Evolutionary conservation across 2,329 filamentous ascomycete species (phyloP), one percentile per base, ranked within the genome.

Genomic region (Drechslerella coelobrocha): DNA sequence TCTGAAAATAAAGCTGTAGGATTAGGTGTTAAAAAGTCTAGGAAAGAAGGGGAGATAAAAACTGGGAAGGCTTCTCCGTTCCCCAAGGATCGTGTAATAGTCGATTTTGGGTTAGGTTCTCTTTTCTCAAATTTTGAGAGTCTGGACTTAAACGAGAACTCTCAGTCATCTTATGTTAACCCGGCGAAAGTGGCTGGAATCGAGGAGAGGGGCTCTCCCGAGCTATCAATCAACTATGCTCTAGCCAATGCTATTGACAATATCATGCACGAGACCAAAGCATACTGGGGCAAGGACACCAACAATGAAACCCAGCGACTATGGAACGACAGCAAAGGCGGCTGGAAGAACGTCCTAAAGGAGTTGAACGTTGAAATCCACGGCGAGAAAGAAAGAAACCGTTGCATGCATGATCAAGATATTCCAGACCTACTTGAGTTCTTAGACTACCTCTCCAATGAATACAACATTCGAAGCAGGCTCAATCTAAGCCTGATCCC

Each of bases 21-120:
- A n/a, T n/a, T n/a, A n/a, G n/a, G n/a, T n/a, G n/a, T n/a, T n/a
- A n/a, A n/a, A n/a, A n/a, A n/a, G n/a, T n/a, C n/a, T n/a, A n/a
- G n/a, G n/a, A n/a, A n/a, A n/a, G n/a, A n/a, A n/a, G n/a, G n/a
- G n/a, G n/a, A n/a, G n/a, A n/a, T n/a, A n/a, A n/a, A n/a, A n/a
- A n/a, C n/a, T n/a, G n/a, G n/a, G n/a, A n/a, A n/a, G n/a, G n/a
- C n/a, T n/a, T n/a, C n/a, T n/a, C 19, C 41, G 19, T 21, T 19
- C 4, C 21, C 24, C 19, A 17, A 27, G 1, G 1, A 17, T 56
- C 34, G 17, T 19, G 17, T 41, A 2, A 27, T 17, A 24, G 2
- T 61, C 31, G 57, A 61, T 17, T 61, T 61, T 37, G 57, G 57
- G 2, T 53, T 47, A 21, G 45, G 47, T 23, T 27, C 31, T 9